A percentile compares a stretch with the other conserved stretches of the same genome.
Conservation (phyloP, 169 alveolate species). For the Plasmodium coatneyi region DNA sequence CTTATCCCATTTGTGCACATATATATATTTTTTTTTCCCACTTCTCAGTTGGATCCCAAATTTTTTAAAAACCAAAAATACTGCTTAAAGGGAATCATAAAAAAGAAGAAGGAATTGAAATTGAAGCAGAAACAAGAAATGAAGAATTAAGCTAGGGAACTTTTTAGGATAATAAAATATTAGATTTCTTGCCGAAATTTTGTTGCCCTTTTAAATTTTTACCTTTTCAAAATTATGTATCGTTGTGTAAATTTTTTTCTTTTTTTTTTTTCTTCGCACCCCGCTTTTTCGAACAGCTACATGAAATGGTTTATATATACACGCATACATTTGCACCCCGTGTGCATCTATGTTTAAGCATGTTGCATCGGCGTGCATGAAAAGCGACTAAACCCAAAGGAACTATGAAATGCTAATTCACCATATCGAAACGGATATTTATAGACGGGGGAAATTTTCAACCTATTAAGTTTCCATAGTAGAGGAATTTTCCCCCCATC, state of each 20-base stretch:
- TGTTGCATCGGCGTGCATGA: background rate
- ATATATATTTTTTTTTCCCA: background rate
- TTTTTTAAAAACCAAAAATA: conserved; percentile 85
- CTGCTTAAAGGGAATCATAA: conserved; percentile 85
- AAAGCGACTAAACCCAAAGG: background rate
- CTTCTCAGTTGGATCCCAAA: conserved; percentile 83
- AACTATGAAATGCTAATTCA: background rate
- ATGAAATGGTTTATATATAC: background rate
- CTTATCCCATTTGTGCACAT: background rate
- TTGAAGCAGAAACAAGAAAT: conserved; percentile 43
- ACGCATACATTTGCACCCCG: background rate
- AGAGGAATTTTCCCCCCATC: background rate
- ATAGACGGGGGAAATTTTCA: background rate
- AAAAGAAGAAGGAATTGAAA: conserved; percentile 65
- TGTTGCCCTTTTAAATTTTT: conserved; percentile 1
- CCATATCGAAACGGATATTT: background rate
- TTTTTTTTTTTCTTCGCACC: background rate
- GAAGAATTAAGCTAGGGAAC: background rate
- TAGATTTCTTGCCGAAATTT: background rate
- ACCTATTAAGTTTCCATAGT: background rate
- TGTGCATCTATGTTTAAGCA: background rate
- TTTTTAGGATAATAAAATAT: background rate
- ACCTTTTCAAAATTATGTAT: background rate
- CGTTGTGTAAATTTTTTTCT: background rate
- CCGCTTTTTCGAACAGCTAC: background rate